A percentile compares a stretch with the other conserved stretches of the same genome.
Conservation (phyloP, 345 rosid species). For the Salix arbutifolia region DNA sequence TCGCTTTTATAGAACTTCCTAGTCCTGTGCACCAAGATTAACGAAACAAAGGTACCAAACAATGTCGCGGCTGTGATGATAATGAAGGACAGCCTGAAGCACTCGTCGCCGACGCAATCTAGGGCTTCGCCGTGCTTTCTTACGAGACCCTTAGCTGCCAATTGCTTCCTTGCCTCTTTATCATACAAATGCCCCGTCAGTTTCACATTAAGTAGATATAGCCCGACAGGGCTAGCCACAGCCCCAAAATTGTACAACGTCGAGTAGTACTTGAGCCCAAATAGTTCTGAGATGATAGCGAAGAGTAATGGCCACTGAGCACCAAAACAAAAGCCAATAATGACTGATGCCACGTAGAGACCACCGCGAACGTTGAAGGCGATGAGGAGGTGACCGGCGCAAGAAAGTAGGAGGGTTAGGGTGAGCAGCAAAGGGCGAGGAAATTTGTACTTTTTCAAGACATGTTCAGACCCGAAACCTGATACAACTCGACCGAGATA, state of each 20-base stretch:
- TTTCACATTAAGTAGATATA: slow-evolving; percentile 48
- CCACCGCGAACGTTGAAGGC: slow-evolving; percentile 42
- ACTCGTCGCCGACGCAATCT: slow-evolving; percentile 44
- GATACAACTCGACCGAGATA: slow-evolving; percentile 50
- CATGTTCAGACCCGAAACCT: slow-evolving; percentile 49
- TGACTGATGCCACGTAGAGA: slow-evolving; percentile 46
- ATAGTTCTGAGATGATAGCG: slow-evolving; percentile 55
- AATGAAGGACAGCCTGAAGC: slow-evolving; percentile 53
- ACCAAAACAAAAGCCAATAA: slow-evolving; percentile 56
- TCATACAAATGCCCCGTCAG: slow-evolving; percentile 58
- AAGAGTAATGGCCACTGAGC: slow-evolving; percentile 62
- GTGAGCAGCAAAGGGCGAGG: slow-evolving; percentile 51
- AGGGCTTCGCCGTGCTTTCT: slow-evolving; percentile 34
- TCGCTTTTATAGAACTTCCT: slow-evolving; percentile 57
- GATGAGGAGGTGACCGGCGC: slow-evolving; percentile 47
- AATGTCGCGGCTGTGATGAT: slow-evolving; percentile 47
- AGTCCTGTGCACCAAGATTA: slow-evolving; percentile 56
- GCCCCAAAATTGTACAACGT: slow-evolving; percentile 56
- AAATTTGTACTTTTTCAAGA: slow-evolving; percentile 38
- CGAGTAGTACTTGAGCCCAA: slow-evolving; percentile 63
- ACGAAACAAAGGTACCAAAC: slow-evolving; percentile 44
- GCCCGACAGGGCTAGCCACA: slow-evolving; percentile 61
- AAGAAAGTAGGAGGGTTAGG: slow-evolving; percentile 41
- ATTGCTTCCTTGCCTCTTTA: slow-evolving; percentile 45
- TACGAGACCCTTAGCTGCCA: slow-evolving; percentile 21